Evolutionary conservation across 768 basidiomycete genomes (phyloP).

Genomic region (Calocera cornea): DNA sequence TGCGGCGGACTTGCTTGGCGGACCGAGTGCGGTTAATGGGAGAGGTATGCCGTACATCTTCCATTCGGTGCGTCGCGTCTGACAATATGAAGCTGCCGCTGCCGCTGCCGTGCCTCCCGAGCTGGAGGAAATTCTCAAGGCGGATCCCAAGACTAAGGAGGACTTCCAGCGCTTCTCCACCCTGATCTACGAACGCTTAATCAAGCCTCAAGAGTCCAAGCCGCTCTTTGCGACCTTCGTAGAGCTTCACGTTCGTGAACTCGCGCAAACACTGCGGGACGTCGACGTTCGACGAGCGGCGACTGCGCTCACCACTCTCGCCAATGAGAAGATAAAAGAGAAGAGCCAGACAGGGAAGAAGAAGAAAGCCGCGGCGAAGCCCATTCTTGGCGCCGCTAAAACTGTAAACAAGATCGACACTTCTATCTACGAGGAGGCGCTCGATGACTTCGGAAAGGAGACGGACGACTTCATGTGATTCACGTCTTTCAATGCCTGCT

Average conservation of each 20-base stretch:
- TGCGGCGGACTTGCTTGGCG: constrained; percentile 68
- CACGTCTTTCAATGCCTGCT: background rate
- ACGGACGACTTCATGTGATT: constrained; percentile 77
- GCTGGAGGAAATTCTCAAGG: constrained; percentile 57
- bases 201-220: constrained; percentile 67
- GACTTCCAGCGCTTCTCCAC: constrained; percentile 68
- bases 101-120: constrained; percentile 36
- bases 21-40: constrained; percentile 27
- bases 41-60: constrained; percentile 31
- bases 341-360: constrained; percentile 84
- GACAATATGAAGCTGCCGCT: background rate
- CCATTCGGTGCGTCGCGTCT: background rate
- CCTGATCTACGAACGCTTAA: constrained; percentile 55
- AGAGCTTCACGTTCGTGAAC: constrained; percentile 65
- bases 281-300: constrained; percentile 86
- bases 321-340: constrained; percentile 92
- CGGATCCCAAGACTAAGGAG: constrained; percentile 75
- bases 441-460: constrained; percentile 73
- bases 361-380: constrained; percentile 64
- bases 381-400: constrained; percentile 62
- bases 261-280: constrained; percentile 68
- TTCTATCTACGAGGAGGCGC: constrained; percentile 65
- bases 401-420: constrained; percentile 58
- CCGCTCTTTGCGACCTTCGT: constrained; percentile 74
- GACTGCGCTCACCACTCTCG: constrained; percentile 66